Base-by-base conservation (phyloP, 2,329 filamentous ascomycete species). In the Talaromyces islandicus region DNA sequence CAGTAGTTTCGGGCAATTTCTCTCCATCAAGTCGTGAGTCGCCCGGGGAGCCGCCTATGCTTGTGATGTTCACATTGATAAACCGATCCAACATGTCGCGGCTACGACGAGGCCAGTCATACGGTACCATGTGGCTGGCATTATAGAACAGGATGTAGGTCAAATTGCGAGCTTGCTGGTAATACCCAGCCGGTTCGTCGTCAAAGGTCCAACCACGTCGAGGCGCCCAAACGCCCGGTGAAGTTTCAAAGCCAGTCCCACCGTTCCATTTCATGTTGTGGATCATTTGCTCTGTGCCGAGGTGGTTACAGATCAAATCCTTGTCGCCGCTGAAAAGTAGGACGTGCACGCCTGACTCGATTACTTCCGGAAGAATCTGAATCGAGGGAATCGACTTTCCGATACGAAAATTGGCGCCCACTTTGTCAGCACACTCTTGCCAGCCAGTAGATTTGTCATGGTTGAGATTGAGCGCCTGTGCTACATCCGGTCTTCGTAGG, bases 61-160 rank as follows among this genome's bases (percentile, higher is more conserved):
- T 88, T 67, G 85, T 89, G 65, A 97, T 95, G 71, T 97, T 92
- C 46, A 99, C 91, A 54, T 86, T 85, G 83, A 97, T 91, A 77
- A 99, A 96, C 46, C 94, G 89, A 75, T 99, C 93, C 17, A 99
- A 86, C 94, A 99, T 99, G 73, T 97, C 94, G 63, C 93, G 86
- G 21, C 88, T 89, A 62, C 92, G 88, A 54, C 91, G 87, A 1
- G 93, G 88, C 68, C 89, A 90, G 75, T 99, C 93, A 70, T 94
- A 97, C 0, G 94, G 95, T 1, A 99, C 94, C 94, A 99, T 99
- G 75, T 99, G 94, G 55, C 90, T 96, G 17, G 91, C 87, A 74
- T 99, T 96, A 80, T 96, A 91, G 77, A 97, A 96, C 46, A 95
- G 82, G 32, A 99, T 88, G 71, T 99, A 99, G 0, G 94, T 97